phyloP scores from a whole-genome alignment of 495 filamentous ascomycete genomes.

The Tirmania nivea region DNA sequence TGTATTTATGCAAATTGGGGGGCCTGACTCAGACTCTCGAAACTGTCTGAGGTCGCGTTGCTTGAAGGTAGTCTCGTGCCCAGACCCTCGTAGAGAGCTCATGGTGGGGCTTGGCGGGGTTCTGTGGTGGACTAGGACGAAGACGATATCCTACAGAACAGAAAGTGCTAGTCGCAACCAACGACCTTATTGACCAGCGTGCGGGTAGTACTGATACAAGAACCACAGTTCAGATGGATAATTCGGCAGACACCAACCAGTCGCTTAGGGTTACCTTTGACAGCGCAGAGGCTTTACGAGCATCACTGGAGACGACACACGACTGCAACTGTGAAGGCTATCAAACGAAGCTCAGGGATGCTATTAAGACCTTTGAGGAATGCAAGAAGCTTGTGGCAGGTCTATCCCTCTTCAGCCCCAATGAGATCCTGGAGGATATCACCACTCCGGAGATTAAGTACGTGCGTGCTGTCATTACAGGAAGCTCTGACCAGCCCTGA shows the following conservation, averaged over 20 bases:
- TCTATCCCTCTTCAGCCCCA: conserved; percentile 67
- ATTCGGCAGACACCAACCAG: conserved; percentile 1
- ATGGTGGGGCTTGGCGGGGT: too few relatives aligned
- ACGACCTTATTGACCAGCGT: too few relatives aligned
- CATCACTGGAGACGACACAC: conserved; percentile 12
- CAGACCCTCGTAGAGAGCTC: too few relatives aligned
- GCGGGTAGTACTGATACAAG: too few relatives aligned
- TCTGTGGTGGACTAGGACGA: too few relatives aligned
- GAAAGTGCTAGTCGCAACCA: too few relatives aligned
- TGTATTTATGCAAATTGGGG: too few relatives aligned
- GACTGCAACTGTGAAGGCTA: conserved; percentile 41
- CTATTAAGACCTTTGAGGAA: conserved; percentile 48
- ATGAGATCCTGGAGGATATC: conserved; percentile 77
- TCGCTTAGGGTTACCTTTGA: conserved; percentile 11
- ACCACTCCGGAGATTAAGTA: conserved; percentile 65
- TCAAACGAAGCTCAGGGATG: conserved; percentile 40
- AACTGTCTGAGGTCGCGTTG: too few relatives aligned
- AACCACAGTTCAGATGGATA: too few relatives aligned
- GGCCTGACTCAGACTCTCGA: too few relatives aligned
- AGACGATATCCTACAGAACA: too few relatives aligned
- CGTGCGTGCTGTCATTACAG: neutral
- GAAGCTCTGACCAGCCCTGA: neutral
- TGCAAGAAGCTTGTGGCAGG: conserved; percentile 44
- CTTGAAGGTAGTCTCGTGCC: too few relatives aligned
- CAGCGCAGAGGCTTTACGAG: conserved; percentile 6